These are phyloP conservation scores for Trichophyton mentagrophytes DNA, from an alignment of 2,329 filamentous ascomycete species.

Conservation along the genomic window DNA sequence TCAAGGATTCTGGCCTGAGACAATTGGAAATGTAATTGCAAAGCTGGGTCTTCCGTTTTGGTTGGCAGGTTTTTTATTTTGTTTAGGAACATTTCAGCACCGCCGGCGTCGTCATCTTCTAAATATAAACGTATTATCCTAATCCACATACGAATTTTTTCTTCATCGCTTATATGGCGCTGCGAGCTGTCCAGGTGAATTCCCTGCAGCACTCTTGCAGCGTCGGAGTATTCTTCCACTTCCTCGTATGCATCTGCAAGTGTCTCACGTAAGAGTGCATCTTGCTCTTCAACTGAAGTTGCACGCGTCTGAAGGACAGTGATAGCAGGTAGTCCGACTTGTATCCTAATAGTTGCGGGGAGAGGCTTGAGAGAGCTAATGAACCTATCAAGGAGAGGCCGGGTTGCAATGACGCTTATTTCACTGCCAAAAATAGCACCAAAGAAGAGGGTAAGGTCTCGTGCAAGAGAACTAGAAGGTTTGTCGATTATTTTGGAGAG, in stretches of 20 bases:
- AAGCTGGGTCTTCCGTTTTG: constrained; percentile 57
- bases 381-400: constrained; percentile 57
- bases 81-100: constrained; percentile 78
- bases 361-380: constrained; percentile 49
- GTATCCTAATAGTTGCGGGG: constrained; percentile 51
- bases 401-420: constrained; percentile 63
- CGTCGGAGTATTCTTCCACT: constrained; percentile 65
- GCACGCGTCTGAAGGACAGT: constrained; percentile 52
- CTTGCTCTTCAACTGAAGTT: constrained; percentile 73
- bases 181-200: constrained; percentile 86
- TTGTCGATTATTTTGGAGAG: constrained; percentile 43
- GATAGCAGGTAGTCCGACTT: constrained; percentile 63
- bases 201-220: constrained; percentile 64
- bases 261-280: constrained; percentile 60
- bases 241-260: constrained; percentile 72
- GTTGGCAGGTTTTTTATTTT: constrained; percentile 75
- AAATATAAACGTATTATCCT: constrained; percentile 89
- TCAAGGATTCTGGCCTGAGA: constrained; percentile 89
- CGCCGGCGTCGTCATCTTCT: constrained; percentile 80
- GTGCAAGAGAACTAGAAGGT: constrained; percentile 33
- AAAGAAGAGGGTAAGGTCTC: constrained; percentile 56
- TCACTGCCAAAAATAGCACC: constrained; percentile 57
- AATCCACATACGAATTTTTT: constrained; percentile 78
- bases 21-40: constrained; percentile 75
- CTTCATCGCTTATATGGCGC: constrained; percentile 65